phyloP scores from a whole-genome alignment of 352 stramenopile genomes.

The Pythium pyrilobum region DNA sequence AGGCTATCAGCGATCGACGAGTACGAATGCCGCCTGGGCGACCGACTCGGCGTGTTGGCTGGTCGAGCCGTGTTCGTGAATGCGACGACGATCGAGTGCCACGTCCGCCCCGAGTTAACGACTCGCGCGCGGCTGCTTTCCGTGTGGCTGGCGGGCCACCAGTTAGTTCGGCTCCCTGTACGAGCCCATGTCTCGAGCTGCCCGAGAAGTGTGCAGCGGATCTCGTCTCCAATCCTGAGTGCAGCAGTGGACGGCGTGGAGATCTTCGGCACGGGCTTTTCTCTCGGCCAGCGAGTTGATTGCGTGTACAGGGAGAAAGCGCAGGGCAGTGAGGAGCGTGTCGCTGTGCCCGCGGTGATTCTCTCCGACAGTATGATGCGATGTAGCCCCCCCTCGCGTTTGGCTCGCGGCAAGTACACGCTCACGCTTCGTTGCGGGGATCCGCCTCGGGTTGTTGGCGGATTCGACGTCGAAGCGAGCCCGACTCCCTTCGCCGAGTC shows the following conservation, averaged over 20 bases:
- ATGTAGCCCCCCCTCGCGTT: background rate
- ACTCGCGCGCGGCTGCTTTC: background rate
- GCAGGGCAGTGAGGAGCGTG: background rate
- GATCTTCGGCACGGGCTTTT: constrained; percentile 9
- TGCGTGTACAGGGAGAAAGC: background rate
- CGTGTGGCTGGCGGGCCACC: constrained; percentile 4
- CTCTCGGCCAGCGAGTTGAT: constrained; percentile 2
- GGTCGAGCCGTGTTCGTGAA: background rate
- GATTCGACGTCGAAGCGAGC: background rate
- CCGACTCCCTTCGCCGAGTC: constrained; percentile 3
- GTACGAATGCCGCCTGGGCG: constrained; percentile 15
- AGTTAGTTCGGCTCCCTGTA: background rate
- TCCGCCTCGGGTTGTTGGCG: background rate
- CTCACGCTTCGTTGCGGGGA: constrained; percentile 6
- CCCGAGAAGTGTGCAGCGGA: background rate
- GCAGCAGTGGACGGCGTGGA: background rate
- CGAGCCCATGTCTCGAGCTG: background rate
- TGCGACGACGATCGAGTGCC: constrained; percentile 2
- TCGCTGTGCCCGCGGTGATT: background rate
- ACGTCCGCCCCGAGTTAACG: background rate
- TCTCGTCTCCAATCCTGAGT: too few species aligned
- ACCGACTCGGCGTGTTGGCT: background rate
- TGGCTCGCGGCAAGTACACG: constrained; percentile 3
- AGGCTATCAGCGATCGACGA: constrained; percentile 1
- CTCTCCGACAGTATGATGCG: background rate